These are phyloP conservation scores for Pseudomassariella vexata DNA, from an alignment of 2,329 filamentous ascomycete genomes.

Conservation along the genomic window DNA sequence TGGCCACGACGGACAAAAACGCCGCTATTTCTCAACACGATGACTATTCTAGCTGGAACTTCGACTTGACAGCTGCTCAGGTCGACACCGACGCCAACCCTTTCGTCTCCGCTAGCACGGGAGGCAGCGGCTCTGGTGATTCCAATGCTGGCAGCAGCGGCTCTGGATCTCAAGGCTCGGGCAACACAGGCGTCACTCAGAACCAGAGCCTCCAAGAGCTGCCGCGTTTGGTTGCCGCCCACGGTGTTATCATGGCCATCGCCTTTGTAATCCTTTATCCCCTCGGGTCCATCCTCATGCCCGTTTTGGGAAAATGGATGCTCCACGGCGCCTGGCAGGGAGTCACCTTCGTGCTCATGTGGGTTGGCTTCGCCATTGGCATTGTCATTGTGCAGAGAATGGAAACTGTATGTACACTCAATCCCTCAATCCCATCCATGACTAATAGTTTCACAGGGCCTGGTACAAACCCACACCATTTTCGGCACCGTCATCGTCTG, in stretches of 20 bases:
- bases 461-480: conserved; percentile 45
- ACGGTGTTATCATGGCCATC: conserved; percentile 57
- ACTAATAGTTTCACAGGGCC: conserved; percentile 36
- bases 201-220: conserved; percentile 8
- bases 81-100: conserved; percentile 46
- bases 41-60: conserved; percentile 31
- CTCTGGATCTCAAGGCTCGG: conserved; percentile 4
- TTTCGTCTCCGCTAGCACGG: conserved; percentile 28
- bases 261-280: conserved; percentile 56
- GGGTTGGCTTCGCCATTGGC: conserved; percentile 50
- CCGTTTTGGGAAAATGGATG: conserved; percentile 49
- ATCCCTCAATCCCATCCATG: conserved; percentile 8
- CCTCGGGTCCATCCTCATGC: conserved; percentile 54
- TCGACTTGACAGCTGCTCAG: conserved; percentile 43
- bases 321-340: conserved; percentile 53
- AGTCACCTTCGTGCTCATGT: conserved; percentile 50
- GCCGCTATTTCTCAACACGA: conserved; percentile 42
- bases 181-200: conserved; percentile 8
- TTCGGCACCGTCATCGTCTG: conserved; percentile 50
- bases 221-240: conserved; percentile 30
- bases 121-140: conserved; percentile 8
- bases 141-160: conserved; percentile 8
- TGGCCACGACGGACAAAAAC: conserved; percentile 35
- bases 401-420: conserved; percentile 15
- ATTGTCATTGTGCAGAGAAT: conserved; percentile 34